phyloP scores from a whole-genome alignment of 2,329 filamentous ascomycete genomes.

The Mycocentrospora acerina region DNA sequence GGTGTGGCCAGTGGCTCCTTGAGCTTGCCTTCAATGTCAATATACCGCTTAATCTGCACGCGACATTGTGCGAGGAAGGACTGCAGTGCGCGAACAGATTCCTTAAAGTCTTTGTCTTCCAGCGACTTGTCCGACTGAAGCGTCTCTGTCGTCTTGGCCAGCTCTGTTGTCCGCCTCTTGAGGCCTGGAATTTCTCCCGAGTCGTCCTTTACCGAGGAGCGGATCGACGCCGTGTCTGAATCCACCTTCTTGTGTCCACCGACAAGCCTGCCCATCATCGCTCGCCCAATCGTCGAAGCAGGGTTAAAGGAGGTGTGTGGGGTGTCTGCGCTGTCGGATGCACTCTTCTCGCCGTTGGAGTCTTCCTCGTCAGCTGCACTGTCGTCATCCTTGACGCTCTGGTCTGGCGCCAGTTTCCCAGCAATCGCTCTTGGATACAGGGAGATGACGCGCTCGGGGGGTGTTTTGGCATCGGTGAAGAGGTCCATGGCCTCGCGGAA shows the following conservation, averaged over 20 bases:
- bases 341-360: constrained; percentile 20
- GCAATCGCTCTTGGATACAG: constrained; percentile 83
- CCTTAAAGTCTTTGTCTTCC: constrained; percentile 80
- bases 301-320: constrained; percentile 20
- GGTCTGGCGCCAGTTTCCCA: constrained; percentile 70
- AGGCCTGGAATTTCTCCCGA: constrained; percentile 59
- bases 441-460: constrained; percentile 82
- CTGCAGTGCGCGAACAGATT: constrained; percentile 79
- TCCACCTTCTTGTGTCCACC: constrained; percentile 49
- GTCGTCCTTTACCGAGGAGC: constrained; percentile 58
- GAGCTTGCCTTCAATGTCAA: constrained; percentile 60
- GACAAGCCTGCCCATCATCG: constrained; percentile 52
- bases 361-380: constrained; percentile 38
- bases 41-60: constrained; percentile 61
- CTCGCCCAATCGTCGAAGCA: constrained; percentile 35
- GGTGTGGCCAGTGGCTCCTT: constrained; percentile 58
- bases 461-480: constrained; percentile 86
- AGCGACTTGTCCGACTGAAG: constrained; percentile 51
- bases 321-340: constrained; percentile 24
- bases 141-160: constrained; percentile 48
- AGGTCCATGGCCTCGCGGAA: constrained; percentile 86
- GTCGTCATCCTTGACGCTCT: constrained; percentile 51
- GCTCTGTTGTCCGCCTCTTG: constrained; percentile 24
- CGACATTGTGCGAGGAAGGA: constrained; percentile 87
- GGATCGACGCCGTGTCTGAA: constrained; percentile 59